Percentiles rank a stretch among this genome's conserved stretches.
phyloP scores from a whole-genome alignment of 768 basidiomycete genomes.

The Pleurotus salmoneostramineus region DNA sequence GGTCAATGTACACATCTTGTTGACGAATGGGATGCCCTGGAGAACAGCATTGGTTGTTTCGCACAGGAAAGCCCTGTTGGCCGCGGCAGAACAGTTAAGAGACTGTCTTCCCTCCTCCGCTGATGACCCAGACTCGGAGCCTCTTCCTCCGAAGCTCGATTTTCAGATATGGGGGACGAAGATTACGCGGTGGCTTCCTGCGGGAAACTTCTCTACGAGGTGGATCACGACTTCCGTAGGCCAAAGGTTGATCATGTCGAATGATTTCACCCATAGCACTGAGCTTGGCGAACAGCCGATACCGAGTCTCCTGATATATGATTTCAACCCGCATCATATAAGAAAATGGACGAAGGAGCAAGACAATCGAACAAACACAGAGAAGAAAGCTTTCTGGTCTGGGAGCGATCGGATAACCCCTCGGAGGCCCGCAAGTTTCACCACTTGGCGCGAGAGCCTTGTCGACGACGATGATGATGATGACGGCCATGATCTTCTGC shows the following conservation, averaged over 20 bases:
- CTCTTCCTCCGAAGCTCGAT: conserved; percentile 8
- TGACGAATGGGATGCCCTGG: neutral
- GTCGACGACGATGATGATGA: too few relatives aligned
- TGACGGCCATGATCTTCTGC: too few relatives aligned
- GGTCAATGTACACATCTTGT: conserved; percentile 24
- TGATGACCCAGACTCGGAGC: neutral
- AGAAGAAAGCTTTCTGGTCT: neutral
- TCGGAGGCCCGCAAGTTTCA: too few relatives aligned
- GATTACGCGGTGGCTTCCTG: conserved; percentile 27
- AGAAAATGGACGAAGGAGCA: neutral
- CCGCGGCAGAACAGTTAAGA: conserved; percentile 9
- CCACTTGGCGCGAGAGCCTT: too few relatives aligned
- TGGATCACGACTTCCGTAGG: conserved; percentile 37
- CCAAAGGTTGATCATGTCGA: conserved; percentile 24
- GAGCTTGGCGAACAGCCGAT: neutral
- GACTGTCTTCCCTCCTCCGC: neutral
- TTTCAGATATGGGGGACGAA: conserved; percentile 30
- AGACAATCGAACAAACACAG: neutral
- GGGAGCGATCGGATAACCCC: too few relatives aligned
- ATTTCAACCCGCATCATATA: conserved; percentile 25
- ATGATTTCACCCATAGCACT: conserved; percentile 1
- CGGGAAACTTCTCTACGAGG: conserved; percentile 22
- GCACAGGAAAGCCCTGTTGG: conserved; percentile 26
- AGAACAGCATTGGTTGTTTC: conserved; percentile 28
- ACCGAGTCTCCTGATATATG: conserved; percentile 14